Base-by-base conservation (phyloP, 1,139 yeast species). In the Yamadazyma pseudoaaseri region DNA sequence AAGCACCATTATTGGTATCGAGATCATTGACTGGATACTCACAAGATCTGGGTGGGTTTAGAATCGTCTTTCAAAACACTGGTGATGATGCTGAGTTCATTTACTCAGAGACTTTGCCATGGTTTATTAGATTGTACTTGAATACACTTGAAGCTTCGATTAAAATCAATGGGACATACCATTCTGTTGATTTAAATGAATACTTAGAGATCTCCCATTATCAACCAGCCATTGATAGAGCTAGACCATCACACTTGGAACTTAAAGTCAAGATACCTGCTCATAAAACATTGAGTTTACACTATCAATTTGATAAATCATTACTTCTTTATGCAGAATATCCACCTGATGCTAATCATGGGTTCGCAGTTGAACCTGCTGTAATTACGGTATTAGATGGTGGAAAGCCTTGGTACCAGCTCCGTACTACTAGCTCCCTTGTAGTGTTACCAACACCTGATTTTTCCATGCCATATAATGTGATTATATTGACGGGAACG, bases 261-360 rank as follows among this genome's bases (percentile, higher is more conserved):
- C 68, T 86, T 31, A 64, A 62, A 10, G 54, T 92, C 15, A 53
- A 50, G 0, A 54, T 90, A 3, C 97, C 96, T 0, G 73, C 95
- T 2, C 53, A 65, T 3, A 70, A 81, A 20, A 70, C 81, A 3
- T 60, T 86, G 26, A 72, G 84, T 1, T 51, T 92, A 37, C 76
- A 83, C 2, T 86, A 86, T 52, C 79, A 83, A 38, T 89, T 92
- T 54, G 97, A 92, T 54, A 92, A 90, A 57, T 80, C 96, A 0
- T 68, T 92, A 51, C 69, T 94, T 29, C 73, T 83, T 41, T 81
- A 86, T 45, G 85, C 92, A 7, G 98, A 94, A 56, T 94, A 94
- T 51, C 98, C 98, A 9, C 98, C 99, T 1, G 99, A 94, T 66
- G 98, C 99, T 2, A 94, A 94, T 56, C 97, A 92, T 48, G 99